phyloP scores from a whole-genome alignment of 1,139 yeast genomes.

The Spathaspora sp. region DNA sequence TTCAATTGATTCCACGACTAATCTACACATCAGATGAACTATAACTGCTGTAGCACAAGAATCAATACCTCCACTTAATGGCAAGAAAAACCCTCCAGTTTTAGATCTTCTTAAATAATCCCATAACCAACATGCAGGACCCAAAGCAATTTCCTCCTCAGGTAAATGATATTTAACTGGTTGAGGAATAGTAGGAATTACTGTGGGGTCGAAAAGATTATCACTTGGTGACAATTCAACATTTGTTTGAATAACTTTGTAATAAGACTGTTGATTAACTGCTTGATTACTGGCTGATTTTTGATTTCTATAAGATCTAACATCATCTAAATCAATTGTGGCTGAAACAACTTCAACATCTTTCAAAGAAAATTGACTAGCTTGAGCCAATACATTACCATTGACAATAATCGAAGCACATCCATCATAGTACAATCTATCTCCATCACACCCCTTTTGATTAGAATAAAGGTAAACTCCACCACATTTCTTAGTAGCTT shows the following conservation, averaged over 20 bases:
- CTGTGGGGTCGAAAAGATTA: slow-evolving; percentile 56
- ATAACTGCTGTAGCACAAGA: slow-evolving; percentile 96
- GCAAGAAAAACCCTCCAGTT: slow-evolving; percentile 88
- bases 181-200: slow-evolving; percentile 58
- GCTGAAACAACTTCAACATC: slow-evolving; percentile 96
- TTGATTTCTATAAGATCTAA: slow-evolving; percentile 73
- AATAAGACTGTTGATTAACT: slow-evolving; percentile 48
- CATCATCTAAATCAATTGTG: slow-evolving; percentile 89
- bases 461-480: slow-evolving; percentile 92
- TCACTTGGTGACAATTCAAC: slow-evolving; percentile 61
- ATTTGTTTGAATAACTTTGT: slow-evolving; percentile 60
- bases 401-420: slow-evolving; percentile 92
- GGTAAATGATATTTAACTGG: slow-evolving; percentile 70
- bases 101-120: slow-evolving; percentile 89
- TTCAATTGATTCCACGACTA: slow-evolving; percentile 68
- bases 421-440: slow-evolving; percentile 93
- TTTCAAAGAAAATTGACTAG: slow-evolving; percentile 78
- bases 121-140: slow-evolving; percentile 99
- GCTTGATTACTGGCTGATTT: slow-evolving; percentile 83
- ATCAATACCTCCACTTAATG: slow-evolving; percentile 96
- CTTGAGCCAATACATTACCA: slow-evolving; percentile 90
- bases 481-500: slow-evolving; percentile 94
- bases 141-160: slow-evolving; percentile 94
- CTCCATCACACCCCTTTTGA: slow-evolving; percentile 98
- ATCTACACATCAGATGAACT: slow-evolving; percentile 89